Conservation (phyloP, 1,284 basidiomycete species). For the Ganoderma boninense region DNA sequence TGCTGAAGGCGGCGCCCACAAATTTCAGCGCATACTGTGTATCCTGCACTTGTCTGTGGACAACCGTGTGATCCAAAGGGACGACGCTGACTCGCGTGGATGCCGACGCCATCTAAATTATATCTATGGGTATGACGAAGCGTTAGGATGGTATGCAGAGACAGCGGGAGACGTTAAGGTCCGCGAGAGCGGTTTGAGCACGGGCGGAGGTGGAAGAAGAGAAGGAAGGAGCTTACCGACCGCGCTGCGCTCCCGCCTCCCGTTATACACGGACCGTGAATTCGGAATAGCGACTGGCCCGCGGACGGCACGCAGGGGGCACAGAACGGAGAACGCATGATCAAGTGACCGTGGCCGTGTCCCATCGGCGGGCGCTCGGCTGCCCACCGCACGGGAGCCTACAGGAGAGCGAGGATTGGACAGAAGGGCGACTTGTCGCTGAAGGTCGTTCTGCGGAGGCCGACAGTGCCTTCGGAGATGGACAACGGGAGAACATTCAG, state of each 20-base stretch:
- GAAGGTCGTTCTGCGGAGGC: neutral
- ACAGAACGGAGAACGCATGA: conserved; percentile 4
- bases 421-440: neutral
- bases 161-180: neutral
- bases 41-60: conserved; percentile 24
- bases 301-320: neutral
- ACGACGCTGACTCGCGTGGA: conserved; percentile 26
- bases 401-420: conserved; percentile 21
- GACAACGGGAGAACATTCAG: neutral
- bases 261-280: conserved; percentile 17
- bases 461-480: neutral
- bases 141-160: neutral
- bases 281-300: conserved; percentile 11
- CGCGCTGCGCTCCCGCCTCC: neutral
- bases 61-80: conserved; percentile 34
- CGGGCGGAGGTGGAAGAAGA: neutral
- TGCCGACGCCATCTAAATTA: conserved; percentile 14
- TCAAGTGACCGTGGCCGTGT: conserved; percentile 31
- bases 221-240: neutral
- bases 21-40: conserved; percentile 44
- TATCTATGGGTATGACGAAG: neutral
- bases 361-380: conserved; percentile 18
- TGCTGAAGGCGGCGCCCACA: conserved; percentile 42
- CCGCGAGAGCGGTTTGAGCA: neutral
- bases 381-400: conserved; percentile 26